Conservation (phyloP, 441 rosid genomes). For the Arabidopsis lyrata region DNA sequence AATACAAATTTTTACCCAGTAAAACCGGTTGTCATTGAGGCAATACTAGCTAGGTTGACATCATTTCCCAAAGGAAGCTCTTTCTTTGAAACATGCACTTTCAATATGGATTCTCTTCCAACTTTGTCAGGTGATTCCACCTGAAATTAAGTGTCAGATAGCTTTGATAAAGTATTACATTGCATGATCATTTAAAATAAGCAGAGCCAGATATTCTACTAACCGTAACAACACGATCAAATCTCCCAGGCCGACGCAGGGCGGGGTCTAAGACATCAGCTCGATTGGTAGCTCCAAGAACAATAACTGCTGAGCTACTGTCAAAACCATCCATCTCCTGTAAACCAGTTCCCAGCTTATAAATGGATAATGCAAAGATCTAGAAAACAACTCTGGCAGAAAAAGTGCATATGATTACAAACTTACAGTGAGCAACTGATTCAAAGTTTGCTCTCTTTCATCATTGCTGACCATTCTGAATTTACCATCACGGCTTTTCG, state of each 20-base stretch:
- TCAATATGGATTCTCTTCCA: slow-evolving; percentile 93
- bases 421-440: slow-evolving; percentile 91
- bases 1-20: slow-evolving; percentile 66
- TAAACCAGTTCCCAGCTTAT: slow-evolving; percentile 33
- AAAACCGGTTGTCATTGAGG: slow-evolving; percentile 96
- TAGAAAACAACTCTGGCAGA: slow-evolving; percentile 22
- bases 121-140: slow-evolving; percentile 91
- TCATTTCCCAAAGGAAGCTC: slow-evolving; percentile 86
- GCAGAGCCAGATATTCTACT: slow-evolving; percentile 45
- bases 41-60: slow-evolving; percentile 75
- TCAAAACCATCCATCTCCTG: slow-evolving; percentile 99
- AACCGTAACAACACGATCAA: slow-evolving; percentile 94
- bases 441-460: slow-evolving; percentile 98
- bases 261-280: slow-evolving; percentile 97
- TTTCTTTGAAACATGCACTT: slow-evolving; percentile 81
- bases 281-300: slow-evolving; percentile 71
- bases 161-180: slow-evolving; percentile 38
- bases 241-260: slow-evolving; percentile 94
- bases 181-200: slow-evolving; percentile 65
- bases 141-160: slow-evolving; percentile 45
- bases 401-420: slow-evolving; percentile 26
- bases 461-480: slow-evolving; percentile 87
- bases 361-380: slow-evolving; percentile 18
- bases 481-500: slow-evolving; percentile 96
- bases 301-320: slow-evolving; percentile 73